These are phyloP conservation scores for Fragilaria radians DNA, from an alignment of 108 stramenopile species.

Conservation along the genomic window DNA sequence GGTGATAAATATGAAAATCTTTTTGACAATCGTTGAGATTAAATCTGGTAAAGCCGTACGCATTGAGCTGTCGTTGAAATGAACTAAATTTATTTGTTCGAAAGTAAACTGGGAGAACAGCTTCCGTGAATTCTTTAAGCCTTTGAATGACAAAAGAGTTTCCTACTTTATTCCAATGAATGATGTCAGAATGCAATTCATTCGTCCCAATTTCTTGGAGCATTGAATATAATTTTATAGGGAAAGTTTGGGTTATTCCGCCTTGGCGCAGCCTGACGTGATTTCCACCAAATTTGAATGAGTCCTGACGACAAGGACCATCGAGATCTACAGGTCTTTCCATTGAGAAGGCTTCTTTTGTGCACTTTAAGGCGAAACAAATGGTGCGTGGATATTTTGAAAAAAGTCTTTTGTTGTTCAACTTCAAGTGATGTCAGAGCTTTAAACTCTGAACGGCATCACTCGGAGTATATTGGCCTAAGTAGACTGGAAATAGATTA, in stretches of 20 bases:
- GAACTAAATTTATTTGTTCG: slow-evolving; percentile 21
- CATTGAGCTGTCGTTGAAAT: slow-evolving; percentile 29
- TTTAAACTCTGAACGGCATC: no score
- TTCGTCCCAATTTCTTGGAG: no score
- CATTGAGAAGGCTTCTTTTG: no score
- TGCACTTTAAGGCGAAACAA: slow-evolving; percentile 54
- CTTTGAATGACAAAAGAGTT: slow-evolving; percentile 12
- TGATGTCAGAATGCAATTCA: no score
- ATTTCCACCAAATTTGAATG: slow-evolving; percentile 21
- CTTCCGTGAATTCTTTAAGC: slow-evolving; percentile 9
- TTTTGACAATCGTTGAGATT: no score
- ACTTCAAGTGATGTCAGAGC: no score
- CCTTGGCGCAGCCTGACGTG: no score
- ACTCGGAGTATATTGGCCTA: no score
- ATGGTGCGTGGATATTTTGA: slow-evolving; percentile 96
- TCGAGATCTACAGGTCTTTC: slow-evolving; percentile 45
- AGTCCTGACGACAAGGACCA: slow-evolving; percentile 52
- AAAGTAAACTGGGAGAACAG: slow-evolving; percentile 18
- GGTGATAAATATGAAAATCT: no score
- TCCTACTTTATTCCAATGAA: slow-evolving; percentile 30
- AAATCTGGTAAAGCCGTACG: slow-evolving; percentile 37
- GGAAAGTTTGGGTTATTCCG: no score
- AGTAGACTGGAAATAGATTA: no score
- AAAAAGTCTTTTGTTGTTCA: slow-evolving; percentile 79
- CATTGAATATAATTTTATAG: no score